A percentile compares a stretch with the other conserved stretches of the same genome.
Evolutionary conservation across 2,329 filamentous ascomycete genomes (phyloP).

Genomic region (Alternaria triticimaculans): DNA sequence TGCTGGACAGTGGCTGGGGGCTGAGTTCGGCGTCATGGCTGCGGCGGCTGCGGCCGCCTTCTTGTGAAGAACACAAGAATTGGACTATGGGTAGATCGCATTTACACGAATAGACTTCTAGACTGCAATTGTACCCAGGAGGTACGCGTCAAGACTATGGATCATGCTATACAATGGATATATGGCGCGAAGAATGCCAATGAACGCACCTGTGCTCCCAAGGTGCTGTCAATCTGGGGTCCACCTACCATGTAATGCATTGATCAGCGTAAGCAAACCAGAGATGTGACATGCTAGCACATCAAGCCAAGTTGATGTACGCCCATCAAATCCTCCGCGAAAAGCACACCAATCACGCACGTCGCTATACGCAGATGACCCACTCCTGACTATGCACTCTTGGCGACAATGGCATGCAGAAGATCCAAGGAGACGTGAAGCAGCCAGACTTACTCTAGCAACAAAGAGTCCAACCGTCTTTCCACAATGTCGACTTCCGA

Average conservation of each 20-base stretch:
- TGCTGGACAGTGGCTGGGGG: conserved; percentile 23
- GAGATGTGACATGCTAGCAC: background rate
- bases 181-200: background rate
- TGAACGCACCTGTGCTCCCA: background rate
- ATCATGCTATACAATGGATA: background rate
- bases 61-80: conserved; percentile 16
- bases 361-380: background rate
- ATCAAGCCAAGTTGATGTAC: background rate
- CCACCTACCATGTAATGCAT: background rate
- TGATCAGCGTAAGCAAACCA: background rate
- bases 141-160: background rate
- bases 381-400: background rate
- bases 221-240: background rate
- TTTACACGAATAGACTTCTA: background rate
- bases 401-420: background rate
- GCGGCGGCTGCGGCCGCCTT: conserved; percentile 37
- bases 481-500: background rate
- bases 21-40: conserved; percentile 38
- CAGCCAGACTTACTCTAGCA: background rate
- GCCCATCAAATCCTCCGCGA: background rate
- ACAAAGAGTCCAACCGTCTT: background rate
- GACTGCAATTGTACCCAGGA: background rate
- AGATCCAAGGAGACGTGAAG: background rate
- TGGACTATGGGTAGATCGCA: background rate
- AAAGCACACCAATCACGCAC: conserved; percentile 2